Percentiles rank a stretch among this genome's conserved stretches.
Evolutionary conservation across 345 rosid species (phyloP).

Genomic region (Eutrema japonicum): DNA sequence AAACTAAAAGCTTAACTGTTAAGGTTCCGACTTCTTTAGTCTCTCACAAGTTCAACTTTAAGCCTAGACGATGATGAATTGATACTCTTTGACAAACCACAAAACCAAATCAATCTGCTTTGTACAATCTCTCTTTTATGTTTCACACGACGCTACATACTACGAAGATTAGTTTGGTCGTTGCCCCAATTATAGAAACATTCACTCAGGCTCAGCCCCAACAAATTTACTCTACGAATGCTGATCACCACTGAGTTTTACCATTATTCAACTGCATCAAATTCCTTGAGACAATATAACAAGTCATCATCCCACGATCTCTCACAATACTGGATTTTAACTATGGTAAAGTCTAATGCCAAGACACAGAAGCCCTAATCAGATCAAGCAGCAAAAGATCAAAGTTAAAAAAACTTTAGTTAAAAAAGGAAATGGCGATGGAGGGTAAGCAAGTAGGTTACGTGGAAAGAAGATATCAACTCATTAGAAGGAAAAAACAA

Average conservation of each 20-base stretch:
- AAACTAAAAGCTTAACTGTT: constrained; percentile 21
- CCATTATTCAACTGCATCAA: neutral
- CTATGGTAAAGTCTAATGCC: constrained; percentile 11
- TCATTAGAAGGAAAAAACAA: neutral
- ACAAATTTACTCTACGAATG: constrained; percentile 1
- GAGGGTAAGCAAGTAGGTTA: constrained; percentile 20
- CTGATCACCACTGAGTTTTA: neutral
- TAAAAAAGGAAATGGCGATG: neutral
- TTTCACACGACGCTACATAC: neutral
- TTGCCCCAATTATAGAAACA: neutral
- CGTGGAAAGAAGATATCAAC: constrained; percentile 42
- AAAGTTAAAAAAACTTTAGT: neutral
- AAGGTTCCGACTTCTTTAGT: constrained; percentile 3
- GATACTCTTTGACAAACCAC: constrained; percentile 24
- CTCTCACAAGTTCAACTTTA: constrained; percentile 14
- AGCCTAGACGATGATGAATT: constrained; percentile 10
- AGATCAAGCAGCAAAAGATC: constrained; percentile 3
- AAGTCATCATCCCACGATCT: neutral
- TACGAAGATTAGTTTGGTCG: neutral
- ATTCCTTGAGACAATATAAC: neutral
- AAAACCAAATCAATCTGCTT: constrained; percentile 4
- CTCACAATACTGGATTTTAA: neutral
- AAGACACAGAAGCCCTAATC: neutral
- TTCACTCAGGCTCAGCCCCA: neutral
- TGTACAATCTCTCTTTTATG: neutral